Base-by-base conservation (phyloP, 177 flowering plant species). In the Telopea speciosissima region DNA sequence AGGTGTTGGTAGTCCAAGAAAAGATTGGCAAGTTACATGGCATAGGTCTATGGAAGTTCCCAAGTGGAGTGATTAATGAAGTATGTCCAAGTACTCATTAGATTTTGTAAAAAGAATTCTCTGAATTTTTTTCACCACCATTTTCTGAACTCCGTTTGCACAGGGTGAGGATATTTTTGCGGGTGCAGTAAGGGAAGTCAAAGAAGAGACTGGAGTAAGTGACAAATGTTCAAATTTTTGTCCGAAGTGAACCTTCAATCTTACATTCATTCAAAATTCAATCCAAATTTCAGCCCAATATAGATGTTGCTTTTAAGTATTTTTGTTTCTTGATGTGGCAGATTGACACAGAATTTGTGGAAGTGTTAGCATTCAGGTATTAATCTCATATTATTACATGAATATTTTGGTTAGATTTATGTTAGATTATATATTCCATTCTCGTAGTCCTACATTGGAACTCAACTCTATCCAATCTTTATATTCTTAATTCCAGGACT, bases 201-300 rank as follows among this genome's bases (percentile, higher is more conserved):
- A 77, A 78, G 86, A 83, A 73, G 86, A 83, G 72, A 79, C 83
- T 22, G 84, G 86, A 64, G 86, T 83, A 73, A 72, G 82, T 78
- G 62, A 67, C 23, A 40, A 58, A 31, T 73, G 21, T 52, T 1
- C 42, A 44, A 44, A 25, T 28, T 56, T 62, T n/a, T 8, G 13
- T n/a, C 42, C 67, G 60, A 59, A 45, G 2, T 54, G 22, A 14
- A 70, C 8, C 26, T 65, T 22, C 56, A 36, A 54, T 25, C 63
- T 8, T 45, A 26, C 44, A 59, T 69, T 7, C 6, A 16, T 61
- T 66, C 4, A 65, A 13, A 60, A 12, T 14, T 28, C 31, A 28
- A 28, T 28, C 1, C 31, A 28, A 28, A 28, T 28, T 28, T 28
- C 14, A 66, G 28, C 12, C 33, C 24, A 14, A 42, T 70, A 24